phyloP scores from a whole-genome alignment of 441 rosid genomes.

The Mallotus repandus region DNA sequence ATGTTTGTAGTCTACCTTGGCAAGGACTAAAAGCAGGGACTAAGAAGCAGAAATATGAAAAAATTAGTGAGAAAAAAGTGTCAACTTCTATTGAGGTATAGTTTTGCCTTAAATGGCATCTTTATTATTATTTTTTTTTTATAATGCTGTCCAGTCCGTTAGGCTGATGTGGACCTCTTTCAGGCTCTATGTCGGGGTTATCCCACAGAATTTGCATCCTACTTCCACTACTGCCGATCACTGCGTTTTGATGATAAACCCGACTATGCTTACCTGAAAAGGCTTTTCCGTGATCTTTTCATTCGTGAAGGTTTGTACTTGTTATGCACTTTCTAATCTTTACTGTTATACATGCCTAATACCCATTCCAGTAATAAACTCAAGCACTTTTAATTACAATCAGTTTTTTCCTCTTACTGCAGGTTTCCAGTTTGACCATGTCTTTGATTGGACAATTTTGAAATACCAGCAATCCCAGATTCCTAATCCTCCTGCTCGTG shows the following conservation, averaged over 20 bases:
- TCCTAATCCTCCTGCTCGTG: slow-evolving; percentile 69
- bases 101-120: not conserved
- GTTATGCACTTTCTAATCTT: slow-evolving; percentile 13
- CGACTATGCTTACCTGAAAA: slow-evolving; percentile 86
- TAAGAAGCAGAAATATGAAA: slow-evolving; percentile 91
- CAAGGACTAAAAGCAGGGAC: slow-evolving; percentile 95
- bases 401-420: slow-evolving; percentile 21
- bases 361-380: not conserved
- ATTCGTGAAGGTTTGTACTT: slow-evolving; percentile 83
- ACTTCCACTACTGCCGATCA: slow-evolving; percentile 94
- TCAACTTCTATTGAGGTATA: slow-evolving; percentile 86
- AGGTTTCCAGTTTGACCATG: slow-evolving; percentile 98
- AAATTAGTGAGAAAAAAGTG: slow-evolving; percentile 85
- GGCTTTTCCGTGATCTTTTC: slow-evolving; percentile 92
- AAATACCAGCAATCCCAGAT: slow-evolving; percentile 95
- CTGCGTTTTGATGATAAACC: slow-evolving; percentile 96
- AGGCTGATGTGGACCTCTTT: slow-evolving; percentile 25
- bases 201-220: slow-evolving; percentile 96
- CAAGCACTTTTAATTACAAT: not conserved
- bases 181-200: slow-evolving; percentile 93
- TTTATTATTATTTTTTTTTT: not conserved
- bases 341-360: not conserved
- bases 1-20: slow-evolving; percentile 80
- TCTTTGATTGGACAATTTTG: slow-evolving; percentile 97
- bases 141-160: not conserved